Evolutionary conservation across 768 basidiomycete genomes (phyloP).

Genomic region (Suillus tomentosus): DNA sequence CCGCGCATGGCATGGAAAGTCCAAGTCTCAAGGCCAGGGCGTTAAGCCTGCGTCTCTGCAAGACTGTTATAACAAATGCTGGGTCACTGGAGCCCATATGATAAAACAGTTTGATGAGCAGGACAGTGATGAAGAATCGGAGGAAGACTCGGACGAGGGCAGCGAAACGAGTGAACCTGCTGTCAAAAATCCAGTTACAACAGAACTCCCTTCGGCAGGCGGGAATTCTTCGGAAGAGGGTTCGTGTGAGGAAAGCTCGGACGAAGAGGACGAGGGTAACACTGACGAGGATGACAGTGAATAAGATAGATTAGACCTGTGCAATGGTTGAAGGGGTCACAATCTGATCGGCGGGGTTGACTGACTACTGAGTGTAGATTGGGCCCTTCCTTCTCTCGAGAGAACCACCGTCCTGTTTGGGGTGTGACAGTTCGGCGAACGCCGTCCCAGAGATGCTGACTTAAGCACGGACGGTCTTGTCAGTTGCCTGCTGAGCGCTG

Average conservation of each 20-base stretch:
- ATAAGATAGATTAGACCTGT: constrained; percentile 15
- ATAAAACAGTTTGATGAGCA: constrained; percentile 83
- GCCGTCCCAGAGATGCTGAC: no score
- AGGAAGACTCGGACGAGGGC: constrained; percentile 29
- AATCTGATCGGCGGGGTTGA: not conserved
- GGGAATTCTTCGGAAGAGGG: constrained; percentile 20
- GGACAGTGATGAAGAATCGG: constrained; percentile 54
- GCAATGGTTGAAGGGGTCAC: constrained; percentile 12
- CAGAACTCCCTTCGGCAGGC: not conserved
- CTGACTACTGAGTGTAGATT: not conserved
- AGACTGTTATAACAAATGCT: constrained; percentile 66
- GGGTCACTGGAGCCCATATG: constrained; percentile 72
- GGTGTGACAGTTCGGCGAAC: no score
- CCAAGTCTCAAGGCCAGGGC: constrained; percentile 54
- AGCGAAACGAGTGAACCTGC: constrained; percentile 15
- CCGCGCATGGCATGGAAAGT: constrained; percentile 76
- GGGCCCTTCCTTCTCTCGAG: no score
- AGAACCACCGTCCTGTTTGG: no score
- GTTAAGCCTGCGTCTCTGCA: constrained; percentile 39
- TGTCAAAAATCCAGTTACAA: constrained; percentile 6
- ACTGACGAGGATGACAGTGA: constrained; percentile 12
- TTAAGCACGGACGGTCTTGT: no score
- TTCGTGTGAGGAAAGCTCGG: constrained; percentile 20
- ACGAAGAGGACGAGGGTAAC: constrained; percentile 17
- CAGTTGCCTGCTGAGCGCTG: no score